Evolutionary conservation across 73 alveolate species (phyloP).

Genomic region (Paramecium tetraurelia): DNA sequence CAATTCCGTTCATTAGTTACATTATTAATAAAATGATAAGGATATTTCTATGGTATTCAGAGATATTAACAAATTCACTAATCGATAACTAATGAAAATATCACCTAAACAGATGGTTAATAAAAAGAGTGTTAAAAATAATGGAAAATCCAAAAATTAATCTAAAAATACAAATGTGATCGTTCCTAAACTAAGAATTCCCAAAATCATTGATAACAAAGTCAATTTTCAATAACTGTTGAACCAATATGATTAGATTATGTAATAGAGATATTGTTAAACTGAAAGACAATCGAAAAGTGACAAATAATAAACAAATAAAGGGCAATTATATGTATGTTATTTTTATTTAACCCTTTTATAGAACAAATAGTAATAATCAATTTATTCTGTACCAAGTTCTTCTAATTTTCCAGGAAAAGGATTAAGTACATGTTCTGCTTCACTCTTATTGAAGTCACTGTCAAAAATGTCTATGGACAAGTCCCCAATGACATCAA

Average conservation of each 20-base stretch:
- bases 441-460: slow-evolving; percentile 24
- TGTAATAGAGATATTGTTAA: background rate
- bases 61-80: background rate
- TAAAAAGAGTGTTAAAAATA: background rate
- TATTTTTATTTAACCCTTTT: background rate
- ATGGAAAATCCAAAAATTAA: background rate
- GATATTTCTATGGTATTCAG: background rate
- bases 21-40: background rate
- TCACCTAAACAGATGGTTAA: background rate
- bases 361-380: background rate
- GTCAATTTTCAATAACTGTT: background rate
- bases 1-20: background rate
- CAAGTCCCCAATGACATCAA: background rate
- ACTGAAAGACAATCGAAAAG: background rate
- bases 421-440: slow-evolving; percentile 13
- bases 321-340: background rate
- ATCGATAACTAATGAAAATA: background rate
- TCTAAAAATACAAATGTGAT: background rate
- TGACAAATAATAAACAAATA: background rate
- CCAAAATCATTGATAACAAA: background rate
- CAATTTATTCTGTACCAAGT: background rate
- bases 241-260: background rate
- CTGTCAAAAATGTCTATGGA: background rate
- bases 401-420: background rate
- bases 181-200: background rate